These are phyloP conservation scores for Orbilia oligospora DNA, from an alignment of 2,329 filamentous ascomycete genomes.

Conservation along the genomic window DNA sequence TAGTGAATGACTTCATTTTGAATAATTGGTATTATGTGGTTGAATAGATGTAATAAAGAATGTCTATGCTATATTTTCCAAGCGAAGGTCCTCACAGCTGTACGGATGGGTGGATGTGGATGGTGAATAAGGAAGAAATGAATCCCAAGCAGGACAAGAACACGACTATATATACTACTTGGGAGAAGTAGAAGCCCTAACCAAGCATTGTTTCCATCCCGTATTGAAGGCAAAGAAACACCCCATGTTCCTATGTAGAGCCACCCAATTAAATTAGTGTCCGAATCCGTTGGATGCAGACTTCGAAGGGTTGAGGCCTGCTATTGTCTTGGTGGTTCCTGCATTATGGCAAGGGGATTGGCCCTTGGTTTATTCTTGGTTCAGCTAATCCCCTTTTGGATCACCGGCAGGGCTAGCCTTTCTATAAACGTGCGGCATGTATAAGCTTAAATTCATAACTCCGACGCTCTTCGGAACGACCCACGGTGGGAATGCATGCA, in stretches of 20 bases:
- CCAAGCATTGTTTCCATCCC: neutral
- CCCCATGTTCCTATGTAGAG: conserved; percentile 22
- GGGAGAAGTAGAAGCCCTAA: neutral
- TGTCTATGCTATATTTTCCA: conserved; percentile 13
- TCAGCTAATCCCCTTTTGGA: conserved; percentile 21
- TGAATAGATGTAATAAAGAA: conserved; percentile 3
- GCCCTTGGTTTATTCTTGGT: conserved; percentile 31
- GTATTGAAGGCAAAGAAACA: conserved; percentile 1
- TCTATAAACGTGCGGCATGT: conserved; percentile 8
- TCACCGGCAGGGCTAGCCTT: neutral
- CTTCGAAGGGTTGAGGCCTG: conserved; percentile 16
- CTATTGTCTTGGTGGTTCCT: conserved; percentile 13
- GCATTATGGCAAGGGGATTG: conserved; percentile 23
- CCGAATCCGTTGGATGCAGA: conserved; percentile 18
- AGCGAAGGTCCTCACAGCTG: conserved; percentile 26
- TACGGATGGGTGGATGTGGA: conserved; percentile 7
- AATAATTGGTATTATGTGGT: conserved; percentile 3
- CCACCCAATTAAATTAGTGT: conserved; percentile 29
- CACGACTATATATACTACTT: conserved; percentile 2
- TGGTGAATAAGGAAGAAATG: conserved; percentile 14
- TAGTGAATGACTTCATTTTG: conserved; percentile 32
- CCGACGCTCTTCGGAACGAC: conserved; percentile 27
- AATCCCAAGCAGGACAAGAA: neutral
- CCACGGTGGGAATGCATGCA: conserved; percentile 12
- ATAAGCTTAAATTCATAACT: conserved; percentile 36